Base-by-base conservation (phyloP, 2,329 filamentous ascomycete species). In the Apiospora hydei region DNA sequence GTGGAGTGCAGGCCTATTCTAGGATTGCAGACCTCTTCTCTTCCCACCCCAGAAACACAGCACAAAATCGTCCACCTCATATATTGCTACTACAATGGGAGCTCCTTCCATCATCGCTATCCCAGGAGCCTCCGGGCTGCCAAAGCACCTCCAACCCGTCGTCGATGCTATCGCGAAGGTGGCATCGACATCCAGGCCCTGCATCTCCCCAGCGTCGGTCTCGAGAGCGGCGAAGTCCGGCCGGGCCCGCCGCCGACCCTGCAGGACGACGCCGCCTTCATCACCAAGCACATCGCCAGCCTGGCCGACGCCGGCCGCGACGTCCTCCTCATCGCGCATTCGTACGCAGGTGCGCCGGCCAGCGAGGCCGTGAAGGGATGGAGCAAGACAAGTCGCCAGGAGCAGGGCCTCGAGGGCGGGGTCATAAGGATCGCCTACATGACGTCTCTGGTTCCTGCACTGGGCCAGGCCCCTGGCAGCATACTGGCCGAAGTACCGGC, bases 341-440 rank as follows among this genome's bases (percentile, higher is more conserved):
- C 78, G 5, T 79, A 79, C 57, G 78, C 77, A 43, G 78, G 77
- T 5, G 66, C 76, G 13, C 76, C 77, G 0, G 70, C 67, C 7
- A 76, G 79, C 6, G 80, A 83, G 72, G 81, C 80, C 5, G 74
- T 81, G 0, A 78, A 79, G 16, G 83, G 82, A 0, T 73, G 83
- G 8, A 75, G 78, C 7, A 81, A 83, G 68, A 73, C 74, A 46
- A 79, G 82, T 64, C 76, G 83, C 34, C 74, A 78, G 66, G 73
- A 74, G 24, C 71, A 76, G 18, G 83, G 82, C 0, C 79, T 82
- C 72, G 80, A 78, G 69, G 84, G 84, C 1, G 83, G 83, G 0
- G 74, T 85, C 3, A 73, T 81, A 3, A 78, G 76, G 71, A 72
- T 78, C 24, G 81, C 75, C 7, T 84, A 83, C 71, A 77, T 77